phyloP scores from a whole-genome alignment of 371 early-diverging fungal species.

The Gilbertella persicaria region DNA sequence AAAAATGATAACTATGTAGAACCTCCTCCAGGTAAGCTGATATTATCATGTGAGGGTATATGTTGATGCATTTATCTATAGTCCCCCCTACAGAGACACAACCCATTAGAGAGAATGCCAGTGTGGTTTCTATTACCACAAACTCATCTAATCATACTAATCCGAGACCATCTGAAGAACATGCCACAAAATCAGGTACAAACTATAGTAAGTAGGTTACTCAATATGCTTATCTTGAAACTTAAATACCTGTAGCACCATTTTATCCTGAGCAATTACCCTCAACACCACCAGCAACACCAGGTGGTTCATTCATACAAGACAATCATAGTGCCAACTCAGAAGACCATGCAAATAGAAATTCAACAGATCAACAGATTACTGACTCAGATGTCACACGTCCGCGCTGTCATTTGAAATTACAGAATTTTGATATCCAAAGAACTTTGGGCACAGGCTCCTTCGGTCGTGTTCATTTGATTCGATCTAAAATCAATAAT shows the following conservation, averaged over 20 bases:
- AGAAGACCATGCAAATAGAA: neutral
- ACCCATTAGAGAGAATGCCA: slow-evolving; percentile 6
- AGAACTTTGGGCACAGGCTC: slow-evolving; percentile 92
- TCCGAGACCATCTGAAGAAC: neutral
- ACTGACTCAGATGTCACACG: slow-evolving; percentile 22
- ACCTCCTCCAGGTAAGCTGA: slow-evolving; percentile 19
- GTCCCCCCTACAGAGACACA: slow-evolving; percentile 21
- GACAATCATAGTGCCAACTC: neutral
- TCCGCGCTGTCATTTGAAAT: slow-evolving; percentile 16
- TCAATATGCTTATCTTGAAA: neutral
- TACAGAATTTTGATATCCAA: slow-evolving; percentile 49
- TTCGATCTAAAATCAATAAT: slow-evolving; percentile 61
- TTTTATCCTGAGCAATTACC: slow-evolving; percentile 17
- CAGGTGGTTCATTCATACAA: slow-evolving; percentile 16
- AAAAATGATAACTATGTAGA: slow-evolving; percentile 21
- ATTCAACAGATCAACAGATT: neutral
- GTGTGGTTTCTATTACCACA: neutral
- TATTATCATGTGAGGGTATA: neutral
- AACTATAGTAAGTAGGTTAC: slow-evolving; percentile 3
- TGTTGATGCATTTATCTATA: slow-evolving; percentile 1
- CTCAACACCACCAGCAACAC: slow-evolving; percentile 23
- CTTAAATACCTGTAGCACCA: slow-evolving; percentile 5
- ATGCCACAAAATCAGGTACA: neutral
- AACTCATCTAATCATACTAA: neutral
- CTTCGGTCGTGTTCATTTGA: slow-evolving; percentile 94